Conservation (phyloP, 495 filamentous ascomycete species). For the Chaetomium tenue region DNA sequence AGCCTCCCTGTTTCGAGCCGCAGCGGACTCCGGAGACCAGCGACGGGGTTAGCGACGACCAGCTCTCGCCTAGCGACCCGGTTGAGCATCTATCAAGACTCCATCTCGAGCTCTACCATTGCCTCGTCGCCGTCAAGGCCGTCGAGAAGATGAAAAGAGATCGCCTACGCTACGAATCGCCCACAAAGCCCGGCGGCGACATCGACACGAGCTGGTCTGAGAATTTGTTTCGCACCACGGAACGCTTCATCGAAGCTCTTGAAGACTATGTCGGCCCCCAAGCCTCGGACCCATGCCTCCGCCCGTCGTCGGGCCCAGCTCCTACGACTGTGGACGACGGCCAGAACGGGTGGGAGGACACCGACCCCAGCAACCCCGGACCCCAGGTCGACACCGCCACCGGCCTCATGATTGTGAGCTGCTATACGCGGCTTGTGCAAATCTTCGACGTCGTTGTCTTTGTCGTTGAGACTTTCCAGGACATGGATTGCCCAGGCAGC, state of each 20-base stretch:
- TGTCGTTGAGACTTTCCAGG: slow-evolving; percentile 1
- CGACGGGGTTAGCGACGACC: neutral
- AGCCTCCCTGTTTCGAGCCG: neutral
- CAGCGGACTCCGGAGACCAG: slow-evolving; percentile 3
- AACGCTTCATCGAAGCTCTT: slow-evolving; percentile 1
- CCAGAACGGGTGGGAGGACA: neutral
- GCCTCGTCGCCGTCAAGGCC: neutral
- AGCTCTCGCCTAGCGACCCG: neutral
- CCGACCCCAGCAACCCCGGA: neutral
- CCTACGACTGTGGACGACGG: neutral
- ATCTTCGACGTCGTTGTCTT: slow-evolving; percentile 8
- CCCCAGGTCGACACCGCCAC: neutral
- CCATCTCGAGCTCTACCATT: slow-evolving; percentile 5
- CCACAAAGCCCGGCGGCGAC: neutral
- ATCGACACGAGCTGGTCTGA: slow-evolving; percentile 5
- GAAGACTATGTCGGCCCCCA: neutral
- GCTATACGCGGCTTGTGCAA: neutral
- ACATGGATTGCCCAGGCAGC: slow-evolving; percentile 4
- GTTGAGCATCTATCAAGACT: neutral
- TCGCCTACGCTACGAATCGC: neutral
- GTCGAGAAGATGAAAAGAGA: slow-evolving; percentile 1
- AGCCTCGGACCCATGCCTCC: neutral
- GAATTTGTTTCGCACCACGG: slow-evolving; percentile 1
- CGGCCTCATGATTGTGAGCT: slow-evolving; percentile 3
- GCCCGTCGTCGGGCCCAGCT: neutral